phyloP scores from a whole-genome alignment of 2,329 filamentous ascomycete species.

The Coniella lustricola region DNA sequence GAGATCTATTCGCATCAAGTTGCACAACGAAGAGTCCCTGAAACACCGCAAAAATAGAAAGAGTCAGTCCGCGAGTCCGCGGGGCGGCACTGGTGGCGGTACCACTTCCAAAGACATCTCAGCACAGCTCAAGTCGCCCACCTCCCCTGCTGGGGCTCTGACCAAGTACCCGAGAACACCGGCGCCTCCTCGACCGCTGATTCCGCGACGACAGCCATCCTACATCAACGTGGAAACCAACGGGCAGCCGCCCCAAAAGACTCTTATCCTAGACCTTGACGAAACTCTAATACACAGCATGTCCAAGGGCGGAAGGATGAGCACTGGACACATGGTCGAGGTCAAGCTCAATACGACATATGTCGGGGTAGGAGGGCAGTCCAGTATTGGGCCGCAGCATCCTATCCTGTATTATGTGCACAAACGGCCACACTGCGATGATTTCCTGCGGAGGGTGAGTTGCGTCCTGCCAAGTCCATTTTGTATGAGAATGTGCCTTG shows the following conservation, averaged over 20 bases:
- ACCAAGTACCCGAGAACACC: slow-evolving; percentile 89
- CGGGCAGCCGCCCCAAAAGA: slow-evolving; percentile 67
- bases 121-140: slow-evolving; percentile 87
- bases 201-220: slow-evolving; percentile 83
- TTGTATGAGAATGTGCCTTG: background rate
- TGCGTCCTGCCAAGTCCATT: background rate
- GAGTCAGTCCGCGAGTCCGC: slow-evolving; percentile 42
- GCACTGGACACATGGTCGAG: slow-evolving; percentile 97
- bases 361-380: slow-evolving; percentile 59
- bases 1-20: slow-evolving; percentile 83
- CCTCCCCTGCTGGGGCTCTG: slow-evolving; percentile 68
- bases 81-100: slow-evolving; percentile 31
- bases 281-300: slow-evolving; percentile 98
- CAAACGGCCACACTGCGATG: slow-evolving; percentile 93
- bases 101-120: slow-evolving; percentile 48
- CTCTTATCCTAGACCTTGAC: slow-evolving; percentile 88
- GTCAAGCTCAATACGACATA: slow-evolving; percentile 75
- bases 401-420: slow-evolving; percentile 98
- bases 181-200: slow-evolving; percentile 79
- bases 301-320: slow-evolving; percentile 92
- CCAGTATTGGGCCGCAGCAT: slow-evolving; percentile 73
- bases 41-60: slow-evolving; percentile 67
- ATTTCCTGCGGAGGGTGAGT: slow-evolving; percentile 77
- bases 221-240: slow-evolving; percentile 59
- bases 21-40: slow-evolving; percentile 72